Evolutionary conservation across 345 rosid genomes (phyloP).

Genomic region (Firmiana major): DNA sequence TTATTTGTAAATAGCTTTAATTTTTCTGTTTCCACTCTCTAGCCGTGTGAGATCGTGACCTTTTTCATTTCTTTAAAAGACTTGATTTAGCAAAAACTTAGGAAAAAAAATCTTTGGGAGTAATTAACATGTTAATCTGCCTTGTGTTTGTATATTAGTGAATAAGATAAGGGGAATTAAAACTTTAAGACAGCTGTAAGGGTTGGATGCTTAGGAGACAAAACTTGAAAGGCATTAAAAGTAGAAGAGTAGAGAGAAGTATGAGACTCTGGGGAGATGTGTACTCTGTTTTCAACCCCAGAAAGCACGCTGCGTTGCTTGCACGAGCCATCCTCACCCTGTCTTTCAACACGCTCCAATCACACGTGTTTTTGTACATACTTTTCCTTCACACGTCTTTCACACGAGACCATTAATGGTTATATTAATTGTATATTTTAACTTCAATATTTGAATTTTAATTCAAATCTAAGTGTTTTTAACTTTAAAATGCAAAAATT

Average conservation of each 20-base stretch:
- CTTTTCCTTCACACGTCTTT: too few relatives aligned
- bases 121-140: not conserved
- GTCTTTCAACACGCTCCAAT: not conserved
- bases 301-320: conserved; percentile 33
- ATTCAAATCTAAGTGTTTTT: too few relatives aligned
- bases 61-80: not conserved
- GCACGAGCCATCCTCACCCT: conserved; percentile 17
- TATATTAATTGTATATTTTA: too few relatives aligned
- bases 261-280: conserved; percentile 22
- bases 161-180: not conserved
- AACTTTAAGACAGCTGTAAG: conserved; percentile 43
- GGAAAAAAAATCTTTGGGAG: not conserved
- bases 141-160: not conserved
- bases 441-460: too few relatives aligned
- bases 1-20: not conserved
- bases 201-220: conserved; percentile 42
- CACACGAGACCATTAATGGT: too few relatives aligned
- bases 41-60: not conserved
- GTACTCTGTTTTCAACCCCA: conserved; percentile 26
- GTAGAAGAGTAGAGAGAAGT: conserved; percentile 13
- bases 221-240: conserved; percentile 29
- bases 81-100: too few relatives aligned
- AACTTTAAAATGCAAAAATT: too few relatives aligned
- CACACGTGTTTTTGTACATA: too few relatives aligned
- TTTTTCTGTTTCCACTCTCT: too few relatives aligned